Evolutionary conservation across 2,329 filamentous ascomycete genomes (phyloP), one percentile per base, ranked within the genome.

Genomic region (Aureobasidium sp.): DNA sequence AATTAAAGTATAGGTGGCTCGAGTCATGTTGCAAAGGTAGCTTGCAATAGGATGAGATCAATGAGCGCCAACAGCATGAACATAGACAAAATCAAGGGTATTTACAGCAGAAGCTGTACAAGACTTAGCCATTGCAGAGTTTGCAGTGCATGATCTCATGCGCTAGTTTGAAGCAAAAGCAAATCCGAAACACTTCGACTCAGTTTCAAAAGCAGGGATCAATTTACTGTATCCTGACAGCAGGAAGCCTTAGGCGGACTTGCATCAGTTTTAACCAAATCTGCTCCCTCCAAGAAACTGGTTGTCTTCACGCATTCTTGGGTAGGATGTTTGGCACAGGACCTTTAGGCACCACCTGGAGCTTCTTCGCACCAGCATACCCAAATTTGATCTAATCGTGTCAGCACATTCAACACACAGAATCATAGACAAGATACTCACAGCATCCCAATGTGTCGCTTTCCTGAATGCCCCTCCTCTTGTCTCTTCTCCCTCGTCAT

Each of bases 401-500:
- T 64, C 62, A 65, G 54, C 59, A 49, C 10, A 5, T 13, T 37
- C 16, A 25, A 37, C 27, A 34, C 10, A n/a, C 6, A 29, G 16
- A 21, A n/a, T 30, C 8, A 39, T 7, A 5, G 21, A 34, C 1
- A 27, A 36, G 4, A 6, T 47, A 70, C 73, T 69, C 62, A 75
- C 73, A 49, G 71, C 63, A 58, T 76, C 70, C 63, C 79, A 78
- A 63, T 73, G 68, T 1, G 76, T 79, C 21, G 77, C 79, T 45
- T 74, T 71, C 64, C 71, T 75, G 64, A 79, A 80, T 3, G 74
- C 76, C 5, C 74, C 72, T 7, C 32, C 41, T 47, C 72, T 73
- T 5, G 76, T 78, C 61, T 68, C 67, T 42, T 75, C 72, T 1
- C 72, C 74, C 39, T 75, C 73, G 65, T 80, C 76, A 71, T 76